Evolutionary conservation across 1,284 basidiomycete species (phyloP).

Genomic region (Hymenochaete sp.): DNA sequence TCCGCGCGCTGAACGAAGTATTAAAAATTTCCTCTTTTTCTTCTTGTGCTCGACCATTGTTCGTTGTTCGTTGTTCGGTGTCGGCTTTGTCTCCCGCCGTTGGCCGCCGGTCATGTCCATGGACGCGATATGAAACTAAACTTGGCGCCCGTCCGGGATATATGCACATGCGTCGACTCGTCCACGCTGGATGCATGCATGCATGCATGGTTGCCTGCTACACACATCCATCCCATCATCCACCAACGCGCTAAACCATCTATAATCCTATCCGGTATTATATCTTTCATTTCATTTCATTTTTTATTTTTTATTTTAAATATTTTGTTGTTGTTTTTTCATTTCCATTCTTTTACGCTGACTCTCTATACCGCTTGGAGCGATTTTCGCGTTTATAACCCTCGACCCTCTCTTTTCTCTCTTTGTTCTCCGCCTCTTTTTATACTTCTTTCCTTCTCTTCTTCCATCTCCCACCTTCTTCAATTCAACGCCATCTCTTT

Average conservation of each 20-base stretch:
- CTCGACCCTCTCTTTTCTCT: constrained; percentile 11
- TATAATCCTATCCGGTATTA: not conserved
- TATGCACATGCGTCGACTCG: no score
- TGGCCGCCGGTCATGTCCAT: not conserved
- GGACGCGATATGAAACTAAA: not conserved
- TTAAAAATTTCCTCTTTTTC: not conserved
- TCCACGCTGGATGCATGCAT: no score
- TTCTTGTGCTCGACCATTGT: not conserved
- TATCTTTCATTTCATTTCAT: not conserved
- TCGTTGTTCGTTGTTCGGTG: not conserved
- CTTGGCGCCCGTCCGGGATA: no score
- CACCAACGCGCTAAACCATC: no score
- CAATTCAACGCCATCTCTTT: not conserved
- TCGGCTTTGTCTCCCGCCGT: no score
- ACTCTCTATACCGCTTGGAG: not conserved
- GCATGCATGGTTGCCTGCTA: no score
- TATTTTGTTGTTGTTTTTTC: not conserved
- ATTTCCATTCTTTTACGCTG: not conserved
- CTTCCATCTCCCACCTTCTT: not conserved
- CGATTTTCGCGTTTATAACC: constrained; percentile 10
- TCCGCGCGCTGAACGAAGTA: not conserved
- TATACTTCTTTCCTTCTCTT: not conserved
- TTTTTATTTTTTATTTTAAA: not conserved
- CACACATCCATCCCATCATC: no score
- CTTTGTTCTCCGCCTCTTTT: not conserved